phyloP scores from a whole-genome alignment of 1,284 basidiomycete species.

The Leccinum angustisporum region DNA sequence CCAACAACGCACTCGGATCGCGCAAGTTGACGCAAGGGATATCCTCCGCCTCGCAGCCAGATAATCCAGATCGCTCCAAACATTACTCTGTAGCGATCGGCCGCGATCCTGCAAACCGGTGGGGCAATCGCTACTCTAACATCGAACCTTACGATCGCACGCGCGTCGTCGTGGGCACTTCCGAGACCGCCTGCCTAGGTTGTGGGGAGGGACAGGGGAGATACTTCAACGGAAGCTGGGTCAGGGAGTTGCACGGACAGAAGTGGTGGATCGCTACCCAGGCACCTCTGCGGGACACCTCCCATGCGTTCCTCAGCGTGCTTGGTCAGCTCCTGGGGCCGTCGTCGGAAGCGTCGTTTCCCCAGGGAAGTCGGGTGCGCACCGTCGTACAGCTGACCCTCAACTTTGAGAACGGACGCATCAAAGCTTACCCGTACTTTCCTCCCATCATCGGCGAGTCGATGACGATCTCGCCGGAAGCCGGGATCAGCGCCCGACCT shows the following conservation, averaged over 20 bases:
- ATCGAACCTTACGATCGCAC: slow-evolving; percentile 80
- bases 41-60: slow-evolving; percentile 28
- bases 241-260: slow-evolving; percentile 65
- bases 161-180: slow-evolving; percentile 50
- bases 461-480: slow-evolving; percentile 49
- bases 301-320: slow-evolving; percentile 73
- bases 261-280: slow-evolving; percentile 85
- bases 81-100: slow-evolving; percentile 59
- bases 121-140: slow-evolving; percentile 69
- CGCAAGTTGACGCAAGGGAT: slow-evolving; percentile 27
- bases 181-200: slow-evolving; percentile 16
- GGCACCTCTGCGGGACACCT: slow-evolving; percentile 69
- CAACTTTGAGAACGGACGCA: slow-evolving; percentile 60
- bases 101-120: slow-evolving; percentile 42
- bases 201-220: slow-evolving; percentile 37
- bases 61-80: slow-evolving; percentile 29
- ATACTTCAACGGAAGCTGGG: slow-evolving; percentile 86
- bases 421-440: slow-evolving; percentile 78
- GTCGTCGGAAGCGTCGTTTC: slow-evolving; percentile 32
- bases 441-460: slow-evolving; percentile 57
- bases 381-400: slow-evolving; percentile 81
- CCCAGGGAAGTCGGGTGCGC: slow-evolving; percentile 47
- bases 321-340: slow-evolving; percentile 50
- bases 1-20: slow-evolving; percentile 2
- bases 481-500: slow-evolving; percentile 38